Conservation (phyloP, 768 basidiomycete genomes). For the Leccinum rimulosum region DNA sequence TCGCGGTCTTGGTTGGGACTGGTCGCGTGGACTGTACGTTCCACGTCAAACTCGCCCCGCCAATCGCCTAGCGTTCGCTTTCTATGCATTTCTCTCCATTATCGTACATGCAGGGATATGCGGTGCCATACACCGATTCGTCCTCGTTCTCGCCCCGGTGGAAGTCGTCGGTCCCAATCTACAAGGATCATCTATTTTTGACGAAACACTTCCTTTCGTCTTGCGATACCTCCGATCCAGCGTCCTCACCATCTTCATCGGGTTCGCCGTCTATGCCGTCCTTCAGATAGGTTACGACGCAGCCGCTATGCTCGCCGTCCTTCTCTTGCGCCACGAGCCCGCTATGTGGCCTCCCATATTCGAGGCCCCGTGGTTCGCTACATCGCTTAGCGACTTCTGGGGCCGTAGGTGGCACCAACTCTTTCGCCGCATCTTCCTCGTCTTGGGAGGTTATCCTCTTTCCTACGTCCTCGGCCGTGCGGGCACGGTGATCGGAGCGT, state of each 20-base stretch:
- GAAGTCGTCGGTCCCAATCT: constrained; percentile 23
- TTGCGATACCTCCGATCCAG: constrained; percentile 37
- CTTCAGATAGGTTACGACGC: constrained; percentile 38
- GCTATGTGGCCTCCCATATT: constrained; percentile 35
- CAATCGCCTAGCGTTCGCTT: constrained; percentile 37
- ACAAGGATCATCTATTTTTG: constrained; percentile 32
- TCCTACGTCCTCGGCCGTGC: constrained; percentile 42
- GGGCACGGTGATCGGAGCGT: constrained; percentile 53
- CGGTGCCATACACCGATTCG: constrained; percentile 43
- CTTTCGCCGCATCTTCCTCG: constrained; percentile 30
- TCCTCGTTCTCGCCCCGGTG: constrained; percentile 45
- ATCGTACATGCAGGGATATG: constrained; percentile 38
- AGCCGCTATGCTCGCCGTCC: constrained; percentile 21
- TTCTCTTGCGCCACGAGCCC: constrained; percentile 30
- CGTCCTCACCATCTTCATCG: constrained; percentile 40
- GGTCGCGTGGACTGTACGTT: constrained; percentile 38
- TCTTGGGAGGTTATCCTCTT: constrained; percentile 31
- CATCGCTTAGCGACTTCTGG: constrained; percentile 40
- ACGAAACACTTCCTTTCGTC: constrained; percentile 27
- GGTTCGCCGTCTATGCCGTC: constrained; percentile 43
- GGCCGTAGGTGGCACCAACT: constrained; percentile 38
- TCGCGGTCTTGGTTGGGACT: constrained; percentile 63
- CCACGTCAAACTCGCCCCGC: constrained; percentile 40
- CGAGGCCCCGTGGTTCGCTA: constrained; percentile 34
- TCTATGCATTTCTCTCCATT: constrained; percentile 33